Base-by-base conservation (phyloP, 75 land plant genomes). In the Cupressus sempervirens region DNA sequence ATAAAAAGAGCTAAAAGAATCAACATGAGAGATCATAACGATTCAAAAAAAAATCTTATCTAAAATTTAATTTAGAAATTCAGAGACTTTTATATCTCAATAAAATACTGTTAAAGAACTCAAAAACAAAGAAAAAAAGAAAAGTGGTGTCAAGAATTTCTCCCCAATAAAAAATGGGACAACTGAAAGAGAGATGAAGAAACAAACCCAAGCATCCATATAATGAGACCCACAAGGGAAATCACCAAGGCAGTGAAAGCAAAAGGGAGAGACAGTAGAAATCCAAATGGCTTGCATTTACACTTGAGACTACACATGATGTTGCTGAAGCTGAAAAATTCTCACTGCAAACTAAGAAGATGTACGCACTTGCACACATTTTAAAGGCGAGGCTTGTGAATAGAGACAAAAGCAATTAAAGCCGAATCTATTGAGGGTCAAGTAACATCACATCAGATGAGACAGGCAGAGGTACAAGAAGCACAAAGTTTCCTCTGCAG, bases 261-360 rank as follows among this genome's bases (percentile, higher is more conserved):
- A 45, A 88, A 88, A 48, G 89, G 89, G 81, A 88, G 76, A 38
- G 89, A 88, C 40, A 88, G 52, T 23, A 88, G 89, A 75, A 88
- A 87, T 20, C 89, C 89, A n/a, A 88, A 10, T 8, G 89, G 88
- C 76, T 84, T 84, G 84, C 89, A 88, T 46, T 85, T 80, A 34
- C 83, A 84, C 18, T 43, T 46, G 1, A 16, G 14, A 40, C 6
- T 8, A 23, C 79, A 76, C 79, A 76, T 76, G 35, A 76, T 76
- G 35, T 36, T 76, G 43, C 23, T 18, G 79, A 18, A 36, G 26
- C 41, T 36, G 38, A 36, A 5, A 7, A 18, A 23, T 36, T 18
- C 43, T 76, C 79, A 40, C 43, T 76, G 43, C n/a, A n/a, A n/a
- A n/a, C 79, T 76, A 18, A 40, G 20, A 36, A 36, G 7, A 14